phyloP scores from a whole-genome alignment of 306 rosid species.

The Cicer pinnatifidum region DNA sequence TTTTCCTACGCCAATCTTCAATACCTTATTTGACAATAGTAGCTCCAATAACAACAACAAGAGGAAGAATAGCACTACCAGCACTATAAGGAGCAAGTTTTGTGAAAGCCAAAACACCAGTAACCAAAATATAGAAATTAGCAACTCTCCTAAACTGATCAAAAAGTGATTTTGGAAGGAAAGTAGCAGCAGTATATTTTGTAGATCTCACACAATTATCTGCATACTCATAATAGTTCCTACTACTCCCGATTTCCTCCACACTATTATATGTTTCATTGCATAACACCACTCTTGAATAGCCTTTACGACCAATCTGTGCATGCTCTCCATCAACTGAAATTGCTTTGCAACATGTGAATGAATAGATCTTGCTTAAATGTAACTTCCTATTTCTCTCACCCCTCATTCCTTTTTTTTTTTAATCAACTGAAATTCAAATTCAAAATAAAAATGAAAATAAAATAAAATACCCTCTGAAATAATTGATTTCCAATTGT shows the following conservation, averaged over 20 bases:
- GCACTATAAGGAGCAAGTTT: too few species aligned
- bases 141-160: too few species aligned
- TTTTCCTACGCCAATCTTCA: constrained; percentile 79
- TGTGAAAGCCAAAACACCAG: too few species aligned
- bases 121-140: too few species aligned
- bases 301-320: constrained; percentile 81
- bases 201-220: constrained; percentile 78
- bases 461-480: neutral
- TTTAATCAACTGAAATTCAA: neutral
- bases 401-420: constrained; percentile 48
- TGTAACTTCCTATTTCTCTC: constrained; percentile 56
- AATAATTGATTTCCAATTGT: too few species aligned
- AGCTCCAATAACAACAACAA: constrained; percentile 63
- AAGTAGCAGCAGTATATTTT: constrained; percentile 44
- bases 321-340: constrained; percentile 71
- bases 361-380: constrained; percentile 89
- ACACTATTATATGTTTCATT: constrained; percentile 61
- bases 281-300: constrained; percentile 77
- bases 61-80: constrained; percentile 70
- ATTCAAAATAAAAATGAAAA: neutral
- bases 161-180: too few species aligned
- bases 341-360: constrained; percentile 64
- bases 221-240: too few species aligned
- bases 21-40: constrained; percentile 85
- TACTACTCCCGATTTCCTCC: too few species aligned